These are phyloP conservation scores for Hydrangea macrophylla DNA, from an alignment of 148 eudicot species.

Conservation along the genomic window DNA sequence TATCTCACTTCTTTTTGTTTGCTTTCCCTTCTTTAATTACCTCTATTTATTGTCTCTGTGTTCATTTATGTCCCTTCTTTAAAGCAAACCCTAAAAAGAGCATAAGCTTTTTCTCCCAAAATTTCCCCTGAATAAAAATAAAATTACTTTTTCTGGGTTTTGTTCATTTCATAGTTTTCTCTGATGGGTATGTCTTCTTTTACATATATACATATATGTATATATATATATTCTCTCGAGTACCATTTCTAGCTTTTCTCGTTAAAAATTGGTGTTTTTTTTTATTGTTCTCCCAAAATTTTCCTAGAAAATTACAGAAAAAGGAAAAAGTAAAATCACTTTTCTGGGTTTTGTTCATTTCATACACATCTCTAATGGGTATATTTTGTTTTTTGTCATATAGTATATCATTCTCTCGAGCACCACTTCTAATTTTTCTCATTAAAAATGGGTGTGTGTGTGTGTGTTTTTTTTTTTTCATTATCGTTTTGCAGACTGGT, in stretches of 20 bases:
- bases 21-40: background rate
- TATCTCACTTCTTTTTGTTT: background rate
- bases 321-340: too few species aligned
- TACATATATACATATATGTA: too few species aligned
- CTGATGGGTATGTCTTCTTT: background rate
- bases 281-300: too few species aligned
- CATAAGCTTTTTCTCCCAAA: background rate
- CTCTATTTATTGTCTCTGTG: background rate
- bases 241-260: too few species aligned
- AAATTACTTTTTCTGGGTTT: background rate
- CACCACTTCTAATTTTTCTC: too few species aligned
- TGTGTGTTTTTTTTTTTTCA: background rate
- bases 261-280: background rate
- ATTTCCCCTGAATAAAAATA: too few species aligned
- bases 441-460: background rate
- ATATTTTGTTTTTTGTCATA: background rate
- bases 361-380: too few species aligned
- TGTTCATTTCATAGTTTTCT: background rate
- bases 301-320: too few species aligned
- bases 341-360: background rate
- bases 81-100: conserved; percentile 8
- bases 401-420: background rate
- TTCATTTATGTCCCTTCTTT: background rate
- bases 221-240: too few species aligned
- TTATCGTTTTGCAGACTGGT: conserved; percentile 51